Percentiles rank a stretch among this genome's conserved stretches.
phyloP scores from a whole-genome alignment of 1,284 basidiomycete genomes.

The Cystobasidium pallidum region DNA sequence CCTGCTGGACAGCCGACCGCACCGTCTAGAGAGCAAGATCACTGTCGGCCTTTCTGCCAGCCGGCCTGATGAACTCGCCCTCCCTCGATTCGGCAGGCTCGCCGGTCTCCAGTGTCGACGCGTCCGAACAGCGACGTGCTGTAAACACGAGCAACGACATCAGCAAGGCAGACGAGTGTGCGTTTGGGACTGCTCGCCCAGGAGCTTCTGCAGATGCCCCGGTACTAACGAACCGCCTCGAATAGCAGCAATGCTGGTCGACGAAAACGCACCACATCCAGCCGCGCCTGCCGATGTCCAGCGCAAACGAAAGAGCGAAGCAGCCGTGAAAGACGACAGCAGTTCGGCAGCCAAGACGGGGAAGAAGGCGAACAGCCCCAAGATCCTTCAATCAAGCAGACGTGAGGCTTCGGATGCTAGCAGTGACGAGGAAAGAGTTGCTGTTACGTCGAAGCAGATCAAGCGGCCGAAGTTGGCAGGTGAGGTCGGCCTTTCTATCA shows the following conservation, averaged over 20 bases:
- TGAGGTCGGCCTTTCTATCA: not conserved
- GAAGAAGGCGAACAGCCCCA: slow-evolving; percentile 1
- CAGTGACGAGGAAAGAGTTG: not conserved
- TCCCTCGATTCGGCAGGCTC: slow-evolving; percentile 9
- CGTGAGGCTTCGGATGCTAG: not conserved
- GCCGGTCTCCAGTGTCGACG: slow-evolving; percentile 2
- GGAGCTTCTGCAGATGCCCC: not conserved
- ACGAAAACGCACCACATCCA: slow-evolving; percentile 8
- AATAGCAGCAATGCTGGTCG: slow-evolving; percentile 2
- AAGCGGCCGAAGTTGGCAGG: slow-evolving; percentile 18
- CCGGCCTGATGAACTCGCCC: slow-evolving; percentile 18
- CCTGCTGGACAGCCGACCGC: too few relatives aligned
- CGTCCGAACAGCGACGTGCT: slow-evolving; percentile 9
- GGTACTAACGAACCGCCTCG: not conserved
- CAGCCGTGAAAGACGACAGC: not conserved
- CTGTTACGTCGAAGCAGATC: not conserved
- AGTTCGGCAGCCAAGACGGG: slow-evolving; percentile 1
- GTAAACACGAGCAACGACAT: slow-evolving; percentile 8
- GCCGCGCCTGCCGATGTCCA: not conserved
- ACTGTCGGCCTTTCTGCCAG: not conserved
- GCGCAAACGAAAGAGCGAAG: slow-evolving; percentile 16
- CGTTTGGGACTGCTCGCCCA: not conserved
- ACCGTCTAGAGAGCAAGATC: not conserved
- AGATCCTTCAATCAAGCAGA: not conserved
- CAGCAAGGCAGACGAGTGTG: not conserved